phyloP scores from a whole-genome alignment of 2,329 filamentous ascomycete genomes.

The Clarireedia sp. region DNA sequence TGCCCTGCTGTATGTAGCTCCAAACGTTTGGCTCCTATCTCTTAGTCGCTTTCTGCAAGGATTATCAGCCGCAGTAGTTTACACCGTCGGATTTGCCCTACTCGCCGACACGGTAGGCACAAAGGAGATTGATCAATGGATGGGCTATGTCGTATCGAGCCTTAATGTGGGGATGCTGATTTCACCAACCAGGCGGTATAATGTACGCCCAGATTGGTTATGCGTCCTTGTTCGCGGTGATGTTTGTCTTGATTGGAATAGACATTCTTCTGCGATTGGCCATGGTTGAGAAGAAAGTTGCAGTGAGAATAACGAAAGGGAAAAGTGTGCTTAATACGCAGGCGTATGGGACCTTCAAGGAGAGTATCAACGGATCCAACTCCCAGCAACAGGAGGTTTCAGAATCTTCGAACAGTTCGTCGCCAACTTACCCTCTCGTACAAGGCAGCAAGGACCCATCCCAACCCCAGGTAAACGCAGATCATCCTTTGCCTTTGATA shows the following conservation, averaged over 20 bases:
- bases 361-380: not conserved
- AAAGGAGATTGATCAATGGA: constrained; percentile 49
- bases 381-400: not conserved
- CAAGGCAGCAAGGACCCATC: constrained; percentile 12
- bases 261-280: constrained; percentile 47
- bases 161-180: constrained; percentile 48
- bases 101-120: constrained; percentile 61
- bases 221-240: constrained; percentile 48
- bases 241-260: constrained; percentile 44
- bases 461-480: not conserved
- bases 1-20: constrained; percentile 50
- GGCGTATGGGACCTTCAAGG: constrained; percentile 1
- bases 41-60: constrained; percentile 11
- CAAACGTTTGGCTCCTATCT: not conserved
- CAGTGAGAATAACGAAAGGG: constrained; percentile 33
- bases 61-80: constrained; percentile 57
- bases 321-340: not conserved
- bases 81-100: constrained; percentile 63
- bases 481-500: constrained; percentile 21
- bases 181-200: constrained; percentile 33
- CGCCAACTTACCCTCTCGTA: not conserved
- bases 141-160: constrained; percentile 53
- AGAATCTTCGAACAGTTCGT: not conserved
- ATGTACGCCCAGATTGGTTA: constrained; percentile 39
- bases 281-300: constrained; percentile 49